Base-by-base conservation (phyloP, 2,329 filamentous ascomycete genomes). In the Ophiocordyceps camponoti-leonardi region DNA sequence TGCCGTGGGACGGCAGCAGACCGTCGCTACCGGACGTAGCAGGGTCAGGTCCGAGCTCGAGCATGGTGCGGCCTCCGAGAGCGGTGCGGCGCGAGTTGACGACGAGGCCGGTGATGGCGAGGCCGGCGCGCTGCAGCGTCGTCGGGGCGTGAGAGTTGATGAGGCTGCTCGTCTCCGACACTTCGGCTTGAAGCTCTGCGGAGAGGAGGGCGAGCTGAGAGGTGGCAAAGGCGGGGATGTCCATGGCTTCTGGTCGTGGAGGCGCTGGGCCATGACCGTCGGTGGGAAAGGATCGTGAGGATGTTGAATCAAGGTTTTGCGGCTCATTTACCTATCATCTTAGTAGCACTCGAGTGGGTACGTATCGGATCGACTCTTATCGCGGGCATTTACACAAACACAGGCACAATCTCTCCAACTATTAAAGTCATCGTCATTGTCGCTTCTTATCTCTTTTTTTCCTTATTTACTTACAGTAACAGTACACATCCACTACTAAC, bases 31-130 rank as follows among this genome's bases (percentile, higher is more conserved):
- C 56, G 14, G 52, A 45, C 2, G 81, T 73, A 0, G 86, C 83
- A n/a, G 75, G 65, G 56, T 95, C 90, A 0, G 77, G 68, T 16
- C 67, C 66, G 1, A 98, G 77, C 60, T 95, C 88, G 4, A 95
- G 67, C 2, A 98, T 82, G 0, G 85, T 86, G 51, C 86, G 84
- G n/a, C 92, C 92, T 16, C 88, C 92, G 35, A 95, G 70, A 0
- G 92, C 92, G 0, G 92, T 98, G 28, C 88, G 81, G 58, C 84
- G 83, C 18, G 83, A 81, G 12, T 73, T 68, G 31, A 94, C 67
- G 30, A 75, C 67, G 10, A 96, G 75, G 61, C 88, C 90, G 16
- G 79, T 77, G 54, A 92, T 69, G 30, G 86, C 86, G 39, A 86
- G 71, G n/a, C 86, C 86, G 6, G 83, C 83, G 48, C 82, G 78